Percentiles rank a stretch among this genome's conserved stretches.
Evolutionary conservation across 352 stramenopile genomes (phyloP).

Genomic region (Globisporangium orthogonon): DNA sequence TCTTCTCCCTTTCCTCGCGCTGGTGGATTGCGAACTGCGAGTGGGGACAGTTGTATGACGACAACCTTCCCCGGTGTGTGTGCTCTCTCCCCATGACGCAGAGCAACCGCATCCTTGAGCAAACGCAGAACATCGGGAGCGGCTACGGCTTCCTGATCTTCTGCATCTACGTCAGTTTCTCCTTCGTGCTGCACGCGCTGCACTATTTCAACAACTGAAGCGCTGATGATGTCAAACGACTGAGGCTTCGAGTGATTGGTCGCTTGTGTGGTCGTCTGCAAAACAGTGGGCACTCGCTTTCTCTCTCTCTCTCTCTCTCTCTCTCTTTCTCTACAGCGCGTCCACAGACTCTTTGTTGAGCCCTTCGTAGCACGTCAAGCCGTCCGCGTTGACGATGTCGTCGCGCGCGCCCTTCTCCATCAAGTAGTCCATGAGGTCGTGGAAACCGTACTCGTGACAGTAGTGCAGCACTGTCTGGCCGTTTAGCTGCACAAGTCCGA

Average conservation of each 20-base stretch:
- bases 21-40: no score
- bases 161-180: conserved; percentile 74
- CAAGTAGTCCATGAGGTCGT: conserved; percentile 92
- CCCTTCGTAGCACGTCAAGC: conserved; percentile 94
- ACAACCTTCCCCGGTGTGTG: no score
- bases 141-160: conserved; percentile 86
- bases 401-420: conserved; percentile 93
- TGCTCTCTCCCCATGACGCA: conserved; percentile 6
- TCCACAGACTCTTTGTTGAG: conserved; percentile 84
- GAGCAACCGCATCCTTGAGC: conserved; percentile 74
- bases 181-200: conserved; percentile 61
- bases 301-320: no score
- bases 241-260: background rate
- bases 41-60: no score
- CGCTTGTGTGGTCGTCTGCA: background rate
- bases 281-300: background rate
- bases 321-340: conserved; percentile 28
- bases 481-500: conserved; percentile 49
- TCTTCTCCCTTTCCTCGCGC: background rate
- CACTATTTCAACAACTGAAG: conserved; percentile 77
- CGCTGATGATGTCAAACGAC: no score
- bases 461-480: conserved; percentile 92
- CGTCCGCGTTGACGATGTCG: conserved; percentile 89
- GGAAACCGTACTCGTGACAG: conserved; percentile 92
- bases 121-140: conserved; percentile 66